These are phyloP conservation scores for Monosporascus sp. DNA, from an alignment of 2,329 filamentous ascomycete genomes.

Conservation along the genomic window DNA sequence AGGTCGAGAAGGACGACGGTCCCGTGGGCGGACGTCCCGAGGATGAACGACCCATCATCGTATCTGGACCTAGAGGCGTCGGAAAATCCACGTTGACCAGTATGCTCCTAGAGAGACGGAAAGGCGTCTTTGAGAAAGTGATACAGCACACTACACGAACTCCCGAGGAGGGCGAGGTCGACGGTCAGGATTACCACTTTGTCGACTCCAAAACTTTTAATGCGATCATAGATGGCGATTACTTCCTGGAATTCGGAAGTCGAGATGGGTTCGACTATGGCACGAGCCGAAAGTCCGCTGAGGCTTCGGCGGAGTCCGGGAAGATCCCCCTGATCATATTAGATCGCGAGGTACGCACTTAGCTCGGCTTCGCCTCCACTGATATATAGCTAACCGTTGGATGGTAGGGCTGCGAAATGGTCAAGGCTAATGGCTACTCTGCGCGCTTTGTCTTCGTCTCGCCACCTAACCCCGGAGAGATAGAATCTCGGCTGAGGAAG, in stretches of 20 bases:
- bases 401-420: conserved; percentile 47
- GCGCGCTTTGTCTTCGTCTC: conserved; percentile 51
- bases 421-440: conserved; percentile 50
- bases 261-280: conserved; percentile 48
- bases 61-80: conserved; percentile 58
- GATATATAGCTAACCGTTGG: not conserved
- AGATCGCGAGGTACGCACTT: conserved; percentile 42
- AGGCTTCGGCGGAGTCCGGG: conserved; percentile 44
- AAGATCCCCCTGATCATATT: conserved; percentile 57
- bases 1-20: conserved; percentile 29
- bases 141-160: conserved; percentile 49
- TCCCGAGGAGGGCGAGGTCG: conserved; percentile 43
- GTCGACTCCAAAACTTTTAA: conserved; percentile 52
- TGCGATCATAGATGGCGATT: conserved; percentile 53
- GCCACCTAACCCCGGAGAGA: conserved; percentile 32
- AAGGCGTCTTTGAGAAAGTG: conserved; percentile 58
- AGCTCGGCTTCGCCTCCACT: not conserved
- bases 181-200: conserved; percentile 49
- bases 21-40: conserved; percentile 32
- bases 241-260: conserved; percentile 51
- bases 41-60: conserved; percentile 53
- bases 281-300: conserved; percentile 48
- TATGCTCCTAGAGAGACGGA: conserved; percentile 57
- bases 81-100: conserved; percentile 60
- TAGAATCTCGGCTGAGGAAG: conserved; percentile 37